Evolutionary conservation across 768 basidiomycete species (phyloP), one percentile per base, ranked within the genome.

Genomic region (Nidula microcarpa): DNA sequence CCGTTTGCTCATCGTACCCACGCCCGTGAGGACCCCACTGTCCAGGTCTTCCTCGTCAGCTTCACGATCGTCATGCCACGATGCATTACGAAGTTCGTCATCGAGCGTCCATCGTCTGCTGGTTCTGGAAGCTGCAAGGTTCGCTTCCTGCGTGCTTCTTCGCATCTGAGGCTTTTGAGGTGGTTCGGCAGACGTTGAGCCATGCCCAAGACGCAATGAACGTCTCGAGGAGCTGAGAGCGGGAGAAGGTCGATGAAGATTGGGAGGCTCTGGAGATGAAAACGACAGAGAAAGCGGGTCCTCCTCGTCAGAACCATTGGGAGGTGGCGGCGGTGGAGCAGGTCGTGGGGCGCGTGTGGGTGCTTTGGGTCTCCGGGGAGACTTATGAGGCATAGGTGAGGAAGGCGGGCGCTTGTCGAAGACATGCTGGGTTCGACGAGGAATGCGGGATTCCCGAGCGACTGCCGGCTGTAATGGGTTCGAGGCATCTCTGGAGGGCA

Each of bases 381-480:
- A 77, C 37, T 74, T 66, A 6, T 63, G 55, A 10, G 84, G 85
- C 60, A 91, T 68, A 1, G 89, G 89, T 2, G 86, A 89, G 17
- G 72, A 74, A 0, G 87, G 87, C 0, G 74, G 76, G 1, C 89
- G 84, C 55, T 74, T 81, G 39, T 80, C 75, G 58, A 89, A 85
- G 4, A 81, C 30, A 59, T 77, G 65, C 5, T 17, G 14, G 11
- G 33, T 36, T 36, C 6, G n/a, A 17, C 7, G 33, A 9, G 35
- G n/a, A 16, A 14, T 41, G 10, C 17, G 6, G 35, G 35, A 13
- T 16, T 50, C 39, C 39, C 14, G 17, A 16, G 35, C 9, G n/a
- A n/a, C n/a, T n/a, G n/a, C n/a, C n/a, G n/a, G n/a, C n/a, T n/a
- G n/a, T n/a, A n/a, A n/a, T n/a, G n/a, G n/a, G n/a, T n/a, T n/a